phyloP scores from a whole-genome alignment of 1,139 yeast genomes.

The Debaryomyces sp. region DNA sequence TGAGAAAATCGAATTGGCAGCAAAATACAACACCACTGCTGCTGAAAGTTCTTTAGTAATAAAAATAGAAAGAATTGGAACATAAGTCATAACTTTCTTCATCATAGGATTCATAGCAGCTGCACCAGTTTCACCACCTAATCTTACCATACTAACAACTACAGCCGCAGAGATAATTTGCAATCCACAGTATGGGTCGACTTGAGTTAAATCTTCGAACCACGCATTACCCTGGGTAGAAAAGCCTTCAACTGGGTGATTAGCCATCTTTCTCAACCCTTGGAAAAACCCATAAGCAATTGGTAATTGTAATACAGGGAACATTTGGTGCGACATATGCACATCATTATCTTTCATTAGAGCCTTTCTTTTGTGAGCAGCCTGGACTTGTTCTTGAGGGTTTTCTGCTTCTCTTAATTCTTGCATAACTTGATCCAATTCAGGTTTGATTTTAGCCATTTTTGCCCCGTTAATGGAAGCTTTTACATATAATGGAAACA shows the following conservation, averaged over 20 bases:
- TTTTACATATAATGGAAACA: constrained; percentile 83
- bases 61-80: constrained; percentile 82
- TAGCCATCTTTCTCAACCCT: constrained; percentile 85
- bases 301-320: constrained; percentile 76
- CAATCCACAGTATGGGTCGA: constrained; percentile 91
- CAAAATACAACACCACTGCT: constrained; percentile 82
- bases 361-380: constrained; percentile 61
- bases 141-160: constrained; percentile 71
- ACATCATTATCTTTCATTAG: constrained; percentile 72
- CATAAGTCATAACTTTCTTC: constrained; percentile 68
- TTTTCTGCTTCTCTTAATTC: constrained; percentile 40
- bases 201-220: constrained; percentile 78
- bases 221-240: constrained; percentile 75
- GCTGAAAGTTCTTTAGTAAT: constrained; percentile 86
- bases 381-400: constrained; percentile 56
- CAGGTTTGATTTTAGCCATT: constrained; percentile 76
- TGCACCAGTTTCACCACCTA: constrained; percentile 94
- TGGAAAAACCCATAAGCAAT: constrained; percentile 88
- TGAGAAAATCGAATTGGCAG: constrained; percentile 77
- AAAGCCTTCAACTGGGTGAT: constrained; percentile 83
- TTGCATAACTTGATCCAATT: constrained; percentile 56
- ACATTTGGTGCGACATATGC: constrained; percentile 71
- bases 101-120: constrained; percentile 66
- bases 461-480: constrained; percentile 84
- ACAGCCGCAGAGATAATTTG: constrained; percentile 84